phyloP scores from a whole-genome alignment of 208 protist genomes.

The Trypanosoma congolense region DNA sequence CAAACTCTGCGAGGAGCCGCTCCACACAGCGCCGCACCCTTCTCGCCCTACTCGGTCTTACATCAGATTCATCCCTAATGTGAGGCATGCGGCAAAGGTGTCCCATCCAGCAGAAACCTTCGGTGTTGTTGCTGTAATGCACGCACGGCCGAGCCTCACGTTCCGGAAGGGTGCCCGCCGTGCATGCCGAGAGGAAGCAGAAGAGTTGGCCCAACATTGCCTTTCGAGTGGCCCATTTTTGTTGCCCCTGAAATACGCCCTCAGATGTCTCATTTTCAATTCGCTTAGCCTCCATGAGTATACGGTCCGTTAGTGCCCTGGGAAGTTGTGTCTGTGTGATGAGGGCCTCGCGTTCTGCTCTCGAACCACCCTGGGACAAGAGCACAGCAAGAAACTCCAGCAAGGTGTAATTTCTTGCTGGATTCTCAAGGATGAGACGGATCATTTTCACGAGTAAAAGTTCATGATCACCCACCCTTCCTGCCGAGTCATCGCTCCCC shows the following conservation, averaged over 20 bases:
- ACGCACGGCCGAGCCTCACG: constrained; percentile 14
- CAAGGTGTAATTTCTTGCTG: constrained; percentile 36
- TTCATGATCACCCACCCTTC: too few relatives aligned
- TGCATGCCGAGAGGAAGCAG: constrained; percentile 22
- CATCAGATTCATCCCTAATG: not conserved
- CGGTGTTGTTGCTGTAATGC: constrained; percentile 16
- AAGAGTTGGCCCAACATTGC: constrained; percentile 25
- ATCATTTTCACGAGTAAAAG: constrained; percentile 42
- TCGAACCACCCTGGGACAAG: constrained; percentile 40
- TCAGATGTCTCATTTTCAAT: constrained; percentile 1
- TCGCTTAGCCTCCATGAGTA: constrained; percentile 11
- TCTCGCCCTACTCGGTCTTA: not conserved
- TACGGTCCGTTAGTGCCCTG: constrained; percentile 19
- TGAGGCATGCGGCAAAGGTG: constrained; percentile 24
- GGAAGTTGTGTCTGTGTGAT: constrained; percentile 26
- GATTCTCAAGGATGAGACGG: constrained; percentile 36
- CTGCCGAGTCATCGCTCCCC: not conserved
- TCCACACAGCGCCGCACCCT: not conserved
- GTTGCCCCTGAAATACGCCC: constrained; percentile 1
- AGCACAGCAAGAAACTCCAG: constrained; percentile 66
- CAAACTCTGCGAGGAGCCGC: constrained; percentile 7
- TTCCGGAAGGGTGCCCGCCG: constrained; percentile 4
- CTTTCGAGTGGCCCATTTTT: constrained; percentile 6
- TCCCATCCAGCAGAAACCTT: constrained; percentile 28
- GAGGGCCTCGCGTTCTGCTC: constrained; percentile 2